Evolutionary conservation across 345 rosid species (phyloP).

Genomic region (Citropsis articulata): DNA sequence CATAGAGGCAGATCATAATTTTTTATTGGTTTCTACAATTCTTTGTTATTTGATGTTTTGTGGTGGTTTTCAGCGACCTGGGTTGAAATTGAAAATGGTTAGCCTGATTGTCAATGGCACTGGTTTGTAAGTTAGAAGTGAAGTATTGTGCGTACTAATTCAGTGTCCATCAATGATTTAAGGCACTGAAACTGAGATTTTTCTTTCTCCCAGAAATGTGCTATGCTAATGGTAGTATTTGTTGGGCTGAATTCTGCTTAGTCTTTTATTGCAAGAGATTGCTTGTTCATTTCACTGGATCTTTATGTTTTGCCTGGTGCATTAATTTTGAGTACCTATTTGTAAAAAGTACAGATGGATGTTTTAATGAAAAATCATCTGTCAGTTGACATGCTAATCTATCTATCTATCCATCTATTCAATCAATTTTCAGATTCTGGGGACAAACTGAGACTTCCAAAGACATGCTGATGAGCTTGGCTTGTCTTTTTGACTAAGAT

Average conservation of each 20-base stretch:
- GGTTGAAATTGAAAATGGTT: slow-evolving; percentile 5
- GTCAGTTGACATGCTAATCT: no score
- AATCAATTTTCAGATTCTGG: neutral
- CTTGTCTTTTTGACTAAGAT: neutral
- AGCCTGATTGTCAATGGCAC: slow-evolving; percentile 7
- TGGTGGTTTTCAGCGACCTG: neutral
- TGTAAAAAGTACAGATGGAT: neutral
- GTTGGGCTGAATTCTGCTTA: neutral
- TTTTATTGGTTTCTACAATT: neutral
- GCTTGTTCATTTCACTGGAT: neutral
- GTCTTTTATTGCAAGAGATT: neutral
- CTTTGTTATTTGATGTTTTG: neutral
- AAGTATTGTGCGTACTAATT: neutral
- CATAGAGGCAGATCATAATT: neutral
- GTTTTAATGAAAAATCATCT: neutral
- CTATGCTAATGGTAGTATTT: neutral
- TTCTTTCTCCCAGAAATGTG: neutral
- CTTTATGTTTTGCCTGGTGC: neutral
- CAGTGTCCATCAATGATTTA: neutral
- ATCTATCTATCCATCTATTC: neutral
- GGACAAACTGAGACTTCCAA: neutral
- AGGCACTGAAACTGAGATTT: neutral
- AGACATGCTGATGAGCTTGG: neutral
- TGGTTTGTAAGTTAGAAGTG: neutral
- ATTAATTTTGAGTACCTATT: neutral